Conservation (phyloP, 352 stramenopile genomes). For the Globisporangium yorkense region DNA sequence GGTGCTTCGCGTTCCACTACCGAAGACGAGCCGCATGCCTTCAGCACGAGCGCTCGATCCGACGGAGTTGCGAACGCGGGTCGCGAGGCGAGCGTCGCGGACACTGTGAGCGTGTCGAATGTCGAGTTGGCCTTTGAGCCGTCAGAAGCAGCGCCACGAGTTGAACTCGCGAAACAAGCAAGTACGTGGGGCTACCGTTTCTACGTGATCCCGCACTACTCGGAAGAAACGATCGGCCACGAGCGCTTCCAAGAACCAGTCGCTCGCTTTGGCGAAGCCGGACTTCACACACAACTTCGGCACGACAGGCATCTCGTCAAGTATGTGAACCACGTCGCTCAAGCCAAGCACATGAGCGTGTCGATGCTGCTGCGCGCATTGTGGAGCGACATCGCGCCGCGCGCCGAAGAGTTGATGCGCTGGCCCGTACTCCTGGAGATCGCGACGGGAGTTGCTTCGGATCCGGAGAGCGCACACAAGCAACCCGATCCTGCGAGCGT, state of each 20-base stretch:
- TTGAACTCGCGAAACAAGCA: background rate
- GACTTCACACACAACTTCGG: conserved; percentile 18
- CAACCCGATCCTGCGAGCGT: background rate
- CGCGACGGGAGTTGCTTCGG: conserved; percentile 18
- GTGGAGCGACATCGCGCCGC: conserved; percentile 61
- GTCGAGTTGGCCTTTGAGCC: background rate
- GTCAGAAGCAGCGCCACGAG: background rate
- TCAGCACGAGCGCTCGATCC: too few relatives aligned
- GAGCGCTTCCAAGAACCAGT: conserved; percentile 36
- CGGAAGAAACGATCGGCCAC: conserved; percentile 38
- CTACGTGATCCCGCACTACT: conserved; percentile 69
- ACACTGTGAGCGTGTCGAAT: background rate
- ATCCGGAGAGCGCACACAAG: background rate
- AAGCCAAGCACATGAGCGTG: conserved; percentile 37
- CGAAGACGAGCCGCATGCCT: too few relatives aligned
- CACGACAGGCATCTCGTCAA: conserved; percentile 67
- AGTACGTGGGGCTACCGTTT: conserved; percentile 64
- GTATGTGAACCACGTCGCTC: conserved; percentile 63
- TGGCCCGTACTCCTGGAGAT: conserved; percentile 70
- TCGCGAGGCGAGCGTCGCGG: too few relatives aligned
- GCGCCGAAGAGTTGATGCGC: conserved; percentile 50
- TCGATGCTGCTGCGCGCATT: conserved; percentile 42
- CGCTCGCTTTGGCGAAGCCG: conserved; percentile 16
- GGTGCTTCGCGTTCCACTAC: too few relatives aligned
- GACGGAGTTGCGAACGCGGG: too few relatives aligned